Evolutionary conservation across 1,284 basidiomycete species (phyloP).

Genomic region (Ustilago cynodontis): DNA sequence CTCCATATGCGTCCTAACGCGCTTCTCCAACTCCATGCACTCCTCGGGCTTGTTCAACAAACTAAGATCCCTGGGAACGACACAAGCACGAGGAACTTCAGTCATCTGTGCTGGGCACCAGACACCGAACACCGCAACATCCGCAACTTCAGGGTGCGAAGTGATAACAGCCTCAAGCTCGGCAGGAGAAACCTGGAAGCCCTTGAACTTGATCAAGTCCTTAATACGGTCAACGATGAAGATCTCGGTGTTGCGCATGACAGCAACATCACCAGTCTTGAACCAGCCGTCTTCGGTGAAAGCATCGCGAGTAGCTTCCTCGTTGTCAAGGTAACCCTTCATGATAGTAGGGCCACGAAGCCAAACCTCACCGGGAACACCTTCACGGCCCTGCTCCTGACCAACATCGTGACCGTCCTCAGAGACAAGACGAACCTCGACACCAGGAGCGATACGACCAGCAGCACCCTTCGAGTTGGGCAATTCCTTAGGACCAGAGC

Average conservation of each 20-base stretch:
- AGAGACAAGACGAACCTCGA: conserved; percentile 82
- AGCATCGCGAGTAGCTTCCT: conserved; percentile 36
- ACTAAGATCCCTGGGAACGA: conserved; percentile 56
- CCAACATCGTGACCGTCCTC: conserved; percentile 70
- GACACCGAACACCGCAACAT: conserved; percentile 48
- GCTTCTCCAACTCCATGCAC: conserved; percentile 59
- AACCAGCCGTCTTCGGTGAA: conserved; percentile 60
- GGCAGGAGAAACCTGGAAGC: conserved; percentile 62
- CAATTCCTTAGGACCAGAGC: conserved; percentile 49
- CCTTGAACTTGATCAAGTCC: conserved; percentile 59
- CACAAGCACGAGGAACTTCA: conserved; percentile 67
- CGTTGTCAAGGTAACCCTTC: conserved; percentile 59
- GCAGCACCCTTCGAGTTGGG: conserved; percentile 65
- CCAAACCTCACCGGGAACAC: conserved; percentile 55
- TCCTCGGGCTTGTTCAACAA: conserved; percentile 59
- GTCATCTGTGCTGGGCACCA: conserved; percentile 47
- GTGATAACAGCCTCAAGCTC: conserved; percentile 56
- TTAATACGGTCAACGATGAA: conserved; percentile 63
- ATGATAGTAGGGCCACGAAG: conserved; percentile 49
- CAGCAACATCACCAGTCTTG: conserved; percentile 60
- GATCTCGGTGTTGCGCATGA: conserved; percentile 55
- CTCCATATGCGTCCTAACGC: conserved; percentile 40
- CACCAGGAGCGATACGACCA: conserved; percentile 82
- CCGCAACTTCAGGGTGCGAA: conserved; percentile 49
- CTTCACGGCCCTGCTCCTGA: conserved; percentile 73